Evolutionary conservation across 176 grass and related monocot genomes (phyloP), one percentile per base, ranked within the genome.

Genomic region (Avena sativa): DNA sequence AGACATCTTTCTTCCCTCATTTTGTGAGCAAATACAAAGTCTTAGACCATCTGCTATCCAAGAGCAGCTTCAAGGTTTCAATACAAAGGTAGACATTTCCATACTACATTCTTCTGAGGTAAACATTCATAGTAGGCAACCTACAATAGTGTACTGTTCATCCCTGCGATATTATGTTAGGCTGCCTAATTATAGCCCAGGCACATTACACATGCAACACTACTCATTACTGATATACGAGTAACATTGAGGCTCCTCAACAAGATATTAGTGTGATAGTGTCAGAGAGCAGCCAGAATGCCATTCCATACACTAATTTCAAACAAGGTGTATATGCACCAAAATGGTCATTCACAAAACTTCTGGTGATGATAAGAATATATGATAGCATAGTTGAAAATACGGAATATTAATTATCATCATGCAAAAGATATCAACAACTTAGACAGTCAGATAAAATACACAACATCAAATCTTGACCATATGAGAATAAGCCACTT

Each of bases 401-500:
- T 74, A 74, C 16, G 26, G 0, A 16, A 77, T 56, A 61, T 2
- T 23, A 56, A 15, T 16, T 56, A 55, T 36, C 50, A 51, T 57
- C 21, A 78, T 57, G 25, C 15, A 20, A 76, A 76, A 46, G 28
- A 65, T 17, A 26, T 20, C 4, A 47, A 48, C 17, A n/a, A 76
- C 46, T 43, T 14, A 81, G 51, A 38, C 40, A 52, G 48, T 12
- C 4, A 30, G 4, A 73, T 79, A 64, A 71, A 88, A 19, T 12
- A 88, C n/a, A 14, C 43, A 43, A 63, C 14, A 79, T 44, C 28
- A 59, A 48, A 66, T 6, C 40, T 12, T 46, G 40, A 43, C 46
- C 55, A 78, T 23, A 17, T 66, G 17, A 69, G 32, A 79, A 83
- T 69, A 15, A 30, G 52, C 19, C 25, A 23, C 50, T 85, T 67